Evolutionary conservation across 208 protist genomes (phyloP).

Genomic region (Wallacemonas sp.): DNA sequence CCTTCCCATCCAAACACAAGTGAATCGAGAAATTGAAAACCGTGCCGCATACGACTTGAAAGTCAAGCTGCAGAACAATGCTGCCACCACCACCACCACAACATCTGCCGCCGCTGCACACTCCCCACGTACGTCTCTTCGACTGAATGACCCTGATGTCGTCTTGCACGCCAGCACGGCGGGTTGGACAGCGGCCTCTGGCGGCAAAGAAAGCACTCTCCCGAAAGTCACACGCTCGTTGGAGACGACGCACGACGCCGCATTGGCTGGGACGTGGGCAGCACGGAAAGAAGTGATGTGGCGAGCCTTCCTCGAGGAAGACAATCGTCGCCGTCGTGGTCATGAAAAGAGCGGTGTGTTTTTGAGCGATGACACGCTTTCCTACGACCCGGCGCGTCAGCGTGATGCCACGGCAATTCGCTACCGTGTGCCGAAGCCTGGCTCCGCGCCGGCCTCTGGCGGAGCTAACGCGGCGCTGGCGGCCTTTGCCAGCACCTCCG

Average conservation of each 20-base stretch:
- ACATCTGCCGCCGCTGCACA: not conserved
- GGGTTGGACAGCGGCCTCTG: too few relatives aligned
- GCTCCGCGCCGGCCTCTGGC: not conserved
- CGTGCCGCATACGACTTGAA: not conserved
- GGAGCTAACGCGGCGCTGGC: not conserved
- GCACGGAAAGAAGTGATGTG: constrained; percentile 3
- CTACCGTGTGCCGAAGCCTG: not conserved
- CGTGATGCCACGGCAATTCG: not conserved
- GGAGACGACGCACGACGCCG: not conserved
- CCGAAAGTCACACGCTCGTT: too few relatives aligned
- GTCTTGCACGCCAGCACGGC: not conserved
- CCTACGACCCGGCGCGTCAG: constrained; percentile 1
- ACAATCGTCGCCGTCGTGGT: constrained; percentile 5
- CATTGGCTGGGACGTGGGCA: not conserved
- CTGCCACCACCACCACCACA: too few relatives aligned
- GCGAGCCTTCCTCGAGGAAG: not conserved
- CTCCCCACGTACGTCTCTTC: not conserved
- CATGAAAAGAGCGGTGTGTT: constrained; percentile 7
- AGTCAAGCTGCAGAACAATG: not conserved
- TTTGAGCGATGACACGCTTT: constrained; percentile 1
- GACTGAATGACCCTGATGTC: not conserved
- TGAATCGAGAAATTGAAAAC: constrained; percentile 17
- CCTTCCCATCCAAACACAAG: constrained; percentile 23
- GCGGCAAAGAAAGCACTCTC: too few relatives aligned
- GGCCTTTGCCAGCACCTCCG: not conserved